Evolutionary conservation across 1,284 basidiomycete species (phyloP), one percentile per base, ranked within the genome.

Genomic region (Sutorius eximius): DNA sequence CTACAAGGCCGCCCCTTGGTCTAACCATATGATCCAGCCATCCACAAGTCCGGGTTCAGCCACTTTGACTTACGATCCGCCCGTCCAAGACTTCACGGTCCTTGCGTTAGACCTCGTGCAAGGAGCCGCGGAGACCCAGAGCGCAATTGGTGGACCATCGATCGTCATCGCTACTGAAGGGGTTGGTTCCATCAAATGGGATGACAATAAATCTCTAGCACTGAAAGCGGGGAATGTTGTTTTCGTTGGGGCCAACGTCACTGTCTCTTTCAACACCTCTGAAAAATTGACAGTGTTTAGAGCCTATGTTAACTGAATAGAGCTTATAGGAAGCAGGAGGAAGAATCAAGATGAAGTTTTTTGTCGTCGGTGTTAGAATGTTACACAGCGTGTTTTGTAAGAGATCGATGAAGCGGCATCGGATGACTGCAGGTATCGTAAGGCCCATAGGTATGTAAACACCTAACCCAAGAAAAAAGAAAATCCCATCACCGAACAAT

Each of bases 41-140:
- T 69, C 68, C 5, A 61, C 74, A 1, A 91, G 88, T 71, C 64
- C 71, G 11, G 55, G 62, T 41, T 59, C 69, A 18, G 55, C 60
- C 24, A 67, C 60, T 2, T 73, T 79, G 48, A 79, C 72, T 29
- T 99, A 97, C 75, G 85, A 98, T 69, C 97, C 97, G 10, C 95
- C 97, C 0, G 91, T 98, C 64, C 87, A 87, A 36, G 97, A 99
- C 71, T 99, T 99, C 74, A 85, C 88, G 11, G 95, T 99, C 12
- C 77, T 95, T 8, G 80, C 83, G 30, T 77, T 86, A 11, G 76
- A 77, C 38, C 68, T 97, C 7, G 63, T 67, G 1, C 60, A 72
- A 1, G 76, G 75, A 10, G 72, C 76, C 52, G 68, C 61, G 5
- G 90, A 89, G 67, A 67, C 62, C 30, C 87, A 93, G 57, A 73